These are phyloP conservation scores for Colletotrichum coccodes DNA, from an alignment of 2,329 filamentous ascomycete genomes.

Conservation along the genomic window DNA sequence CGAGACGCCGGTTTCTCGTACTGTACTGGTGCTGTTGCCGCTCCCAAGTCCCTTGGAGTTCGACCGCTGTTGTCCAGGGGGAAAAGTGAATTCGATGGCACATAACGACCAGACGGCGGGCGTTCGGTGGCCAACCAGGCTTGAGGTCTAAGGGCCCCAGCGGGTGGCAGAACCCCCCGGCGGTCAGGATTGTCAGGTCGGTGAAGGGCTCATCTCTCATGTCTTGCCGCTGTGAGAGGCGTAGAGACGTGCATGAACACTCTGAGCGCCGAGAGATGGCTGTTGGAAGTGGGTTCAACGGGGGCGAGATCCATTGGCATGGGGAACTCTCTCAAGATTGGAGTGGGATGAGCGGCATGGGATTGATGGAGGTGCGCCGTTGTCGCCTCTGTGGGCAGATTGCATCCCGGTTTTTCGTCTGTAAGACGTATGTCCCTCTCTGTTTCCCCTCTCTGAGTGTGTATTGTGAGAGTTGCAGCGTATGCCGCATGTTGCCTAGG, in stretches of 20 bases:
- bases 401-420: not conserved
- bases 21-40: not conserved
- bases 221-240: constrained; percentile 16
- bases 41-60: not conserved
- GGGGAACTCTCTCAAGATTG: constrained; percentile 6
- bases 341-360: constrained; percentile 19
- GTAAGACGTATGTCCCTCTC: constrained; percentile 5
- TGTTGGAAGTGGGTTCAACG: constrained; percentile 21
- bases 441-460: not conserved
- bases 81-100: constrained; percentile 8
- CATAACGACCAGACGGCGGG: constrained; percentile 2
- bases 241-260: constrained; percentile 35
- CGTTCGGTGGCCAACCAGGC: constrained; percentile 15
- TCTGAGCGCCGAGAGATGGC: constrained; percentile 29
- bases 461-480: constrained; percentile 5
- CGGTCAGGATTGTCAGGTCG: constrained; percentile 31
- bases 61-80: not conserved
- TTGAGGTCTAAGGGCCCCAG: not conserved
- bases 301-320: constrained; percentile 27
- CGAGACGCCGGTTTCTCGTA: constrained; percentile 19
- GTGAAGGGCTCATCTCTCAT: constrained; percentile 31
- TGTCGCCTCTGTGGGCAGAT: constrained; percentile 10
- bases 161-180: constrained; percentile 17
- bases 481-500: constrained; percentile 7
- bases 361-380: constrained; percentile 13